phyloP scores from a whole-genome alignment of 2,329 filamentous ascomycete genomes.

The Aspergillus sp. region DNA sequence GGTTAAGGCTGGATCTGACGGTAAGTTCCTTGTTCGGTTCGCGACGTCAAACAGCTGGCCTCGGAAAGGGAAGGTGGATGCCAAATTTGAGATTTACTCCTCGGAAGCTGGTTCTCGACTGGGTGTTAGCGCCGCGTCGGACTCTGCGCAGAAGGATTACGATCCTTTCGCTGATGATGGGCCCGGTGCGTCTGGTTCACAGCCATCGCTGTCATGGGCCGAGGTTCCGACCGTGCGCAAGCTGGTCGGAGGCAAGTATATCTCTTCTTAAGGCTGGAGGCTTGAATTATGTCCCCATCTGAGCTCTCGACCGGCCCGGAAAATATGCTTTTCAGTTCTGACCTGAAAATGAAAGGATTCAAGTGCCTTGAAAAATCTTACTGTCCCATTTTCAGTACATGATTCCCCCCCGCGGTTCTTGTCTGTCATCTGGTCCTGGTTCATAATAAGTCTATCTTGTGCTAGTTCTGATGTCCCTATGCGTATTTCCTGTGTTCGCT shows the following conservation, averaged over 20 bases:
- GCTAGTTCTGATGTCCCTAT: background rate
- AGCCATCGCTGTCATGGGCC: constrained; percentile 55
- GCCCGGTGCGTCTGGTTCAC: constrained; percentile 24
- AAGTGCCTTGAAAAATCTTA: constrained; percentile 3
- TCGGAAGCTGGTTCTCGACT: constrained; percentile 62
- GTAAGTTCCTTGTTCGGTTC: constrained; percentile 82
- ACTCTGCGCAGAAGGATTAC: constrained; percentile 26
- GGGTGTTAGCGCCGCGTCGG: constrained; percentile 50
- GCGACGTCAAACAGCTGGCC: constrained; percentile 68
- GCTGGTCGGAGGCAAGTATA: constrained; percentile 73
- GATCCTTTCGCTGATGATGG: constrained; percentile 51
- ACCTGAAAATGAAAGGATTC: no score
- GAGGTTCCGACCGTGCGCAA: constrained; percentile 65
- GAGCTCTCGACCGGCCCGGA: background rate
- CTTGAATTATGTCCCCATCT: background rate
- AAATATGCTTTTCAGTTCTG: no score
- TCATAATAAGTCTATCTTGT: background rate
- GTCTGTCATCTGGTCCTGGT: background rate
- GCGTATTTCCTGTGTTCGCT: constrained; percentile 1
- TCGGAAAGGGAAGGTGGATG: constrained; percentile 74
- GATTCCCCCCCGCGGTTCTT: constrained; percentile 4
- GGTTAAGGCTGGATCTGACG: constrained; percentile 53
- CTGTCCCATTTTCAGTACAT: background rate
- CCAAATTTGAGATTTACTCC: constrained; percentile 69
- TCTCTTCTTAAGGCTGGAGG: constrained; percentile 43